Conservation (phyloP, 495 filamentous ascomycete genomes). For the Wilcoxina mikolae region DNA sequence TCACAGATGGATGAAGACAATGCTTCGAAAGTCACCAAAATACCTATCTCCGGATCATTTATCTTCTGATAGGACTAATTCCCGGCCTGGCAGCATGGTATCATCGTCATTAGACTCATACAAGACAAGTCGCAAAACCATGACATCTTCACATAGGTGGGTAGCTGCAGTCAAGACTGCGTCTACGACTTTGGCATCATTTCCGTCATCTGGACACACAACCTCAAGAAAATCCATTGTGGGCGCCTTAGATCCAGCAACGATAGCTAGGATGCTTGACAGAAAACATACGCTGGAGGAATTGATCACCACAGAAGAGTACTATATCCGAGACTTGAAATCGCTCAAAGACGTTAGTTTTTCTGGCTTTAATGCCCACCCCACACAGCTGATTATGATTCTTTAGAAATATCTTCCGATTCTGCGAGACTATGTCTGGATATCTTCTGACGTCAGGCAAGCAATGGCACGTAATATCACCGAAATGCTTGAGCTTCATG, state of each 20-base stretch:
- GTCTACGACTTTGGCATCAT: slow-evolving; percentile 53
- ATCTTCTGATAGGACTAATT: slow-evolving; percentile 35
- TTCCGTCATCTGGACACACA: slow-evolving; percentile 43
- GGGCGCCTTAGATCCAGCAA: slow-evolving; percentile 54
- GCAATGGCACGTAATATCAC: slow-evolving; percentile 52
- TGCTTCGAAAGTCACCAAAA: slow-evolving; percentile 34
- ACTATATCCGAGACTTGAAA: slow-evolving; percentile 74
- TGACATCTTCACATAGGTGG: slow-evolving; percentile 60
- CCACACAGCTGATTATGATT: background rate
- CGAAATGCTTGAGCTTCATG: slow-evolving; percentile 56
- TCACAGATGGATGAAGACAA: slow-evolving; percentile 42
- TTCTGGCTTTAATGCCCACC: background rate
- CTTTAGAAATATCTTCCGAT: slow-evolving; percentile 37
- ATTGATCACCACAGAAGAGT: slow-evolving; percentile 68
- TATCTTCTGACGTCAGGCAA: slow-evolving; percentile 39
- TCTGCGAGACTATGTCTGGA: slow-evolving; percentile 29
- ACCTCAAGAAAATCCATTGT: slow-evolving; percentile 42
- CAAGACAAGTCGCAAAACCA: slow-evolving; percentile 37
- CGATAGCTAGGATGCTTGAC: slow-evolving; percentile 52
- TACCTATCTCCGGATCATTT: slow-evolving; percentile 34
- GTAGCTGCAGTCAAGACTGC: slow-evolving; percentile 64
- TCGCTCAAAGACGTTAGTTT: slow-evolving; percentile 63
- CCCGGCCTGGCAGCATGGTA: slow-evolving; percentile 26
- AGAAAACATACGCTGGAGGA: slow-evolving; percentile 69
- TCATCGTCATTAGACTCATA: slow-evolving; percentile 18